A percentile compares a stretch with the other conserved stretches of the same genome.
Evolutionary conservation across 2,329 filamentous ascomycete species (phyloP).

Genomic region (Sporothrix variecibatus): DNA sequence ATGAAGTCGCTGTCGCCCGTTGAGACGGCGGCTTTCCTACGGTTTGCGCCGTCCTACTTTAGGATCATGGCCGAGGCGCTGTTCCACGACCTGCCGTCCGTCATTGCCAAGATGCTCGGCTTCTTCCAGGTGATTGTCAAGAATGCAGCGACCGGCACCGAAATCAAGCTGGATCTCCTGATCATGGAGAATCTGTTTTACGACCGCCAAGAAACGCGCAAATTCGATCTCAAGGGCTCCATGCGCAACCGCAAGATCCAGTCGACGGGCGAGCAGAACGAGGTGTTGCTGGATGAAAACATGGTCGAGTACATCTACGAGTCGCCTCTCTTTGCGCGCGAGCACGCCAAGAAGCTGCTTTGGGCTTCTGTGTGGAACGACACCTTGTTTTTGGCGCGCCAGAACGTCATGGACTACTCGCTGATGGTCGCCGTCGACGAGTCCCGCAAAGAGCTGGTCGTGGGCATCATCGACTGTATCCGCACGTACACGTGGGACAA

Average conservation of each 20-base stretch:
- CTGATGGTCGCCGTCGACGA: slow-evolving; percentile 98
- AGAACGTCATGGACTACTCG: slow-evolving; percentile 99
- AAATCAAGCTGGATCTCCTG: slow-evolving; percentile 91
- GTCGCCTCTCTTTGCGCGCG: slow-evolving; percentile 88
- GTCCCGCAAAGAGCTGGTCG: slow-evolving; percentile 82
- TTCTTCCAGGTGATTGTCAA: slow-evolving; percentile 98
- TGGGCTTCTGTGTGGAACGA: slow-evolving; percentile 95
- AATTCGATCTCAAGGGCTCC: slow-evolving; percentile 94
- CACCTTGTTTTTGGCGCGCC: slow-evolving; percentile 87
- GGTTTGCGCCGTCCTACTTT: slow-evolving; percentile 96
- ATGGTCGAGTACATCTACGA: slow-evolving; percentile 99
- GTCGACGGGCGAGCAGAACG: slow-evolving; percentile 91
- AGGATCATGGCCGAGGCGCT: slow-evolving; percentile 94
- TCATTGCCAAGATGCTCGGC: slow-evolving; percentile 98
- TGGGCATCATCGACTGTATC: slow-evolving; percentile 98
- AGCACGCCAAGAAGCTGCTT: slow-evolving; percentile 93
- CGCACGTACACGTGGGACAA: slow-evolving; percentile 99
- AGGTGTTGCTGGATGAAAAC: slow-evolving; percentile 95
- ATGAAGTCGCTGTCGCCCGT: slow-evolving; percentile 88
- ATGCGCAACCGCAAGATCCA: slow-evolving; percentile 99
- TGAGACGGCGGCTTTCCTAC: slow-evolving; percentile 90
- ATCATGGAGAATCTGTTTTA: slow-evolving; percentile 99
- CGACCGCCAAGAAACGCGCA: slow-evolving; percentile 83
- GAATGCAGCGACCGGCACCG: slow-evolving; percentile 85
- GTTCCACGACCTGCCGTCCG: slow-evolving; percentile 91